Conservation (phyloP, 31 red algal species). For the Bonnemaisonia californica region DNA sequence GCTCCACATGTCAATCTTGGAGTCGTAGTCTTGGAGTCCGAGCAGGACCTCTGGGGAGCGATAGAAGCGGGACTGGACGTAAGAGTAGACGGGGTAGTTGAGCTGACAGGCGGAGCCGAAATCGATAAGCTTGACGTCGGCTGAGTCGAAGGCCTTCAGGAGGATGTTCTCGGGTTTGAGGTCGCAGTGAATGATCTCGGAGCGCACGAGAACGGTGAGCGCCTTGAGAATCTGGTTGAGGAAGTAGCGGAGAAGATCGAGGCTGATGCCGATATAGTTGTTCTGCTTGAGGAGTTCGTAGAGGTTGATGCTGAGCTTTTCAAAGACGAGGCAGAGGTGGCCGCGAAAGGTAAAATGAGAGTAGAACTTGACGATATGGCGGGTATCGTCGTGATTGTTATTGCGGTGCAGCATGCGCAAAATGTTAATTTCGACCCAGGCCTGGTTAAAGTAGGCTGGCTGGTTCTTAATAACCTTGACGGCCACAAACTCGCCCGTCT, state of each 20-base stretch:
- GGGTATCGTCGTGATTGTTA: constrained; percentile 44
- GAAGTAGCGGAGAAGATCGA: constrained; percentile 57
- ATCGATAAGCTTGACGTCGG: constrained; percentile 84
- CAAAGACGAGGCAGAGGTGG: constrained; percentile 95
- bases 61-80: constrained; percentile 96
- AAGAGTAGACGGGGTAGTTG: constrained; percentile 73
- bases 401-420: constrained; percentile 48
- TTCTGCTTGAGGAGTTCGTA: constrained; percentile 90
- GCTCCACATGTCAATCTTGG: constrained; percentile 93
- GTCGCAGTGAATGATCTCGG: constrained; percentile 91
- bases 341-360: constrained; percentile 80
- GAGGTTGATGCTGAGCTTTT: constrained; percentile 80
- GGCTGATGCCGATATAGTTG: constrained; percentile 65
- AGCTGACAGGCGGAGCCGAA: constrained; percentile 92
- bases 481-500: constrained; percentile 58
- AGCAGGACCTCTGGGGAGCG: constrained; percentile 94
- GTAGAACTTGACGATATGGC: constrained; percentile 75
- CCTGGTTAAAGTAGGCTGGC: constrained; percentile 84
- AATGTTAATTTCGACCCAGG: constrained; percentile 87
- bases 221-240: constrained; percentile 75
- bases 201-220: constrained; percentile 61
- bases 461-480: constrained; percentile 96
- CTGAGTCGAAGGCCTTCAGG: constrained; percentile 35
- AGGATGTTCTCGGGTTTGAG: too few relatives aligned
- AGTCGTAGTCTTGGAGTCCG: constrained; percentile 61